Evolutionary conservation across 805 yeast species (phyloP), one percentile per base, ranked within the genome.

Genomic region (Danielozyma ontarioensis): DNA sequence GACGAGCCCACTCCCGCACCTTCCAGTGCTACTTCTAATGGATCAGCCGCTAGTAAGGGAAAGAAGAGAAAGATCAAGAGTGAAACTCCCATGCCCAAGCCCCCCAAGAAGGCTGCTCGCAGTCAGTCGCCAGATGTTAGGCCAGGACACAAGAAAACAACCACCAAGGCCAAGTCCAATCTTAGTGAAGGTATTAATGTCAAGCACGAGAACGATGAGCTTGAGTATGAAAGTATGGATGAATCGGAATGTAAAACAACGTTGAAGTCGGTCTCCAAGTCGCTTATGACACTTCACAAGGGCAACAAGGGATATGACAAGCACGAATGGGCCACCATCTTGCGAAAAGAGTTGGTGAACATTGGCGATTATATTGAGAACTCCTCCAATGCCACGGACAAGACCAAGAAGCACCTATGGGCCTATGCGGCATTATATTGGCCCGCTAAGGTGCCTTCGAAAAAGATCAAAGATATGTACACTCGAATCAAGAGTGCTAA

Each of bases 371-470:
- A 75, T 48, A 86, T 86, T 34, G 74, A 65, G 26, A 48, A 40
- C 15, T 28, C 36, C 2, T 47, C 48, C 3, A 42, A 43, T 12
- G 62, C 63, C 15, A 51, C 63, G 18, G 66, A 58, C 5, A 72
- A 67, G 48, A 46, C 62, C 37, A 64, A 67, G 36, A 80, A 74
- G 51, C 93, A 86, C 48, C 59, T 87, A 38, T 87, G 96, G 96
- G 74, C 83, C 19, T 86, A 81, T 54, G 86, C 93, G 4, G 71
- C 88, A 14, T 72, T 75, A 34, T 87, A 78, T 62, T 87, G 96
- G 96, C 96, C 96, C 2, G 83, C 78, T 3, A 73, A 74, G 40
- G 96, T 80, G n/a, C 76, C 83, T 27, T 80, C 90, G 39, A 58
- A 67, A 25, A 82, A 82, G 60, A 75, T 87, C 41, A 70, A 72